phyloP scores from a whole-genome alignment of 306 rosid genomes.

The Cercis canadensis region DNA sequence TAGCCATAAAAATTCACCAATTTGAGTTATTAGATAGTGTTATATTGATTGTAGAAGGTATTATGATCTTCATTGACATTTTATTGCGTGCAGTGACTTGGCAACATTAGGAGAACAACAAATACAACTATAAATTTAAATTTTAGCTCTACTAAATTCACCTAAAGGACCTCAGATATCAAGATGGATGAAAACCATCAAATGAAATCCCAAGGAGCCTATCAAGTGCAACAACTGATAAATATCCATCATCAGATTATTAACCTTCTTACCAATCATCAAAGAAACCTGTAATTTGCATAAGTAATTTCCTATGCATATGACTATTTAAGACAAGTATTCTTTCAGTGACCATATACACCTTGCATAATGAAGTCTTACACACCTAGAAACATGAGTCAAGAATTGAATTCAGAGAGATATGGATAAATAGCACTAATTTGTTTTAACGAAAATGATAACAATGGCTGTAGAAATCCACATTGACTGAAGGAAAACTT shows the following conservation, averaged over 20 bases:
- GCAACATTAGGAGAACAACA: no score
- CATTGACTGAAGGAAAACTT: constrained; percentile 44
- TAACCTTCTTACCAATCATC: not conserved
- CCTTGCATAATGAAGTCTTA: constrained; percentile 8
- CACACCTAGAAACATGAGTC: constrained; percentile 15
- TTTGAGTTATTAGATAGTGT: not conserved
- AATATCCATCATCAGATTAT: not conserved
- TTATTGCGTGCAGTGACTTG: no score
- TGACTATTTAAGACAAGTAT: not conserved
- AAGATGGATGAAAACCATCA: no score
- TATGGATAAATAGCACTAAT: constrained; percentile 19
- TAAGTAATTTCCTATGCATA: not conserved
- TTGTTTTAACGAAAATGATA: constrained; percentile 25
- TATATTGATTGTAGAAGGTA: not conserved
- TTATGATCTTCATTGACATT: not conserved
- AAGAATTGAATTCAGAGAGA: constrained; percentile 11
- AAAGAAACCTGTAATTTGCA: not conserved
- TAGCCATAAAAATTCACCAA: no score
- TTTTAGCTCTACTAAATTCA: not conserved
- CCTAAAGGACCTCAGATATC: not conserved
- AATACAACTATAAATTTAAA: no score
- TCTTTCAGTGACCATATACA: constrained; percentile 18
- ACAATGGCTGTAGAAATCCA: constrained; percentile 12
- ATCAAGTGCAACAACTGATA: not conserved
- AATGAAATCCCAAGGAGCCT: not conserved